A percentile compares a stretch with the other conserved stretches of the same genome.
phyloP scores from a whole-genome alignment of 202 grass and related monocot species.

The Setaria viridis region DNA sequence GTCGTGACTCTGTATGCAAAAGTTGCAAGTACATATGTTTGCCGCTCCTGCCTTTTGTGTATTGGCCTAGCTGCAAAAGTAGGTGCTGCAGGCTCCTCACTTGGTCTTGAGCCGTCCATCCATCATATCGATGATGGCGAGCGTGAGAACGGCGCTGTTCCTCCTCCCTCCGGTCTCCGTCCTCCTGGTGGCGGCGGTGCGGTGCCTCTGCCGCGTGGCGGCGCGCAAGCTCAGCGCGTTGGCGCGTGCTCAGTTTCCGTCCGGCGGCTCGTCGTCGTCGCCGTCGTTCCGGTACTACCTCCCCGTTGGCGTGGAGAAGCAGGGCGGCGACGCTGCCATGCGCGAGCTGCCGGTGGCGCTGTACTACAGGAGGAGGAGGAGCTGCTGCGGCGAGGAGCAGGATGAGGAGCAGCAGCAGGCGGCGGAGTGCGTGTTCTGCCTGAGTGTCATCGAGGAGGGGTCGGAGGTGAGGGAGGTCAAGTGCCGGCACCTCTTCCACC shows the following conservation, averaged over 20 bases:
- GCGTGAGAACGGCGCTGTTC: neutral
- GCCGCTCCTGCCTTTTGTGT: too few species aligned
- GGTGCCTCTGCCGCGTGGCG: neutral
- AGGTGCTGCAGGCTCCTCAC: too few species aligned
- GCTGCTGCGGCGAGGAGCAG: neutral
- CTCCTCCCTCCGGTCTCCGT: neutral
- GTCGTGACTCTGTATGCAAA: too few species aligned
- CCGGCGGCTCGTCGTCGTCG: too few species aligned
- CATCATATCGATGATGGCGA: neutral
- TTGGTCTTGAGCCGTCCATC: neutral
- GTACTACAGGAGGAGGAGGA: neutral
- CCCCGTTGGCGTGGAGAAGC: too few species aligned
- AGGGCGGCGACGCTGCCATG: too few species aligned
- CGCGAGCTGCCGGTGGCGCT: conserved; percentile 18
- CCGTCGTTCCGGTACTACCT: too few species aligned
- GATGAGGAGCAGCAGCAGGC: neutral
- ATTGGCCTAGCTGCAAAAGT: too few species aligned
- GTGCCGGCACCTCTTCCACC: conserved; percentile 74
- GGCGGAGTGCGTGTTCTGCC: conserved; percentile 58
- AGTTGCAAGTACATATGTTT: too few species aligned
- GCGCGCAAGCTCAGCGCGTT: conserved; percentile 12
- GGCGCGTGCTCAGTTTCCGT: neutral
- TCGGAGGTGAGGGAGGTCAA: conserved; percentile 65
- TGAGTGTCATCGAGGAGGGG: conserved; percentile 67
- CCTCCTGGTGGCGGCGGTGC: neutral